Conservation (phyloP, 75 land plant species). For the Picea glauca region DNA sequence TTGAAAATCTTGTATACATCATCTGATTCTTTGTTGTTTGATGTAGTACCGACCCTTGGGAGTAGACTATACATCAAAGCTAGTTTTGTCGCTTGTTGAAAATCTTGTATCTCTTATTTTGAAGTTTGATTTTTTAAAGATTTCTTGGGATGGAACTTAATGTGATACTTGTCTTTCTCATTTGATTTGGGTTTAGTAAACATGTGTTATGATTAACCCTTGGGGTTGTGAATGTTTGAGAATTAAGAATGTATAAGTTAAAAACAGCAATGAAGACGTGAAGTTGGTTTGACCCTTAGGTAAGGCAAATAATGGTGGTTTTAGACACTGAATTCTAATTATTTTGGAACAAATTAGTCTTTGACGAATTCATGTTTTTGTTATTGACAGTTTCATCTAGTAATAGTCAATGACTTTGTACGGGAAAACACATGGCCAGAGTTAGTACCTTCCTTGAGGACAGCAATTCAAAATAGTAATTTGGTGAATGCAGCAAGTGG, state of each 20-base stretch:
- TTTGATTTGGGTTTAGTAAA: not conserved
- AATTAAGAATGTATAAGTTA: not conserved
- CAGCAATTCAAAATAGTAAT: slow-evolving; percentile 64
- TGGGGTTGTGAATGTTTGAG: not conserved
- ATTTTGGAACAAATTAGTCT: not conserved
- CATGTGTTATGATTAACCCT: not conserved
- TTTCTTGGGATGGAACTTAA: not conserved
- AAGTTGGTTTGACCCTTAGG: not conserved
- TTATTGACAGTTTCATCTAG: slow-evolving; percentile 52
- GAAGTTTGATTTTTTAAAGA: not conserved
- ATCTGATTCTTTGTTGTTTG: not conserved
- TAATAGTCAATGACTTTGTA: slow-evolving; percentile 60
- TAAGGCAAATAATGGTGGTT: not conserved
- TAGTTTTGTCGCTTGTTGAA: not conserved
- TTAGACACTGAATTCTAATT: not conserved
- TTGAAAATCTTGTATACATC: not conserved
- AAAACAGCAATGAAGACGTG: not conserved
- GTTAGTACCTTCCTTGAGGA: slow-evolving; percentile 57
- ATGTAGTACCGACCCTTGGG: not conserved
- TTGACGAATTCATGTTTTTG: slow-evolving; percentile 5
- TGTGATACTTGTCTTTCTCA: not conserved
- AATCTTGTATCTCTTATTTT: not conserved
- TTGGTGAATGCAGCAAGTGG: slow-evolving; percentile 27
- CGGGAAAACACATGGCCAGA: slow-evolving; percentile 82
- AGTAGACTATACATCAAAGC: not conserved